Evolutionary conservation across 2,329 filamentous ascomycete genomes (phyloP), one percentile per base, ranked within the genome.

Genomic region (Venturia effusa): DNA sequence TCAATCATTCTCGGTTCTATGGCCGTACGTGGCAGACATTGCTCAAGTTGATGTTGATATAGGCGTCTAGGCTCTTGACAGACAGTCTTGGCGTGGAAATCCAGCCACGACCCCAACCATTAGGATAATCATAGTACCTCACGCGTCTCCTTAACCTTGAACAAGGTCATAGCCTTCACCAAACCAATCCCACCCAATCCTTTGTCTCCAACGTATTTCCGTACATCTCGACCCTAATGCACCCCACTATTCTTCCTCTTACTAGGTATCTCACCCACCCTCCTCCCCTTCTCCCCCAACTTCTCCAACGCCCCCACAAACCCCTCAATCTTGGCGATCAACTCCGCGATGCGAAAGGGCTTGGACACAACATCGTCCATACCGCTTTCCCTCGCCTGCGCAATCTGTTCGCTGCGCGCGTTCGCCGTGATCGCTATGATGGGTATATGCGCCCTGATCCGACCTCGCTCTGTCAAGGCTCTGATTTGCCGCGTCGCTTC

Each of bases 311-410:
- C 13, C 13, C 61, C 61, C n/a, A 63, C 41, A 40, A 63, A 63
- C n/a, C 24, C 60, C 15, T 66, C 63, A 57, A 74, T 69, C 66
- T 71, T 73, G 3, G 62, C 66, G 64, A 73, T 43, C 57, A 75
- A 64, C 34, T 74, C 72, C 22, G 69, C 68, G 11, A 74, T 69
- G 10, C 70, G 64, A 61, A 74, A 75, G 17, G 73, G 73, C 66
- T 74, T 75, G 11, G 66, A 68, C 34, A 75, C 32, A 55, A 41
- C 45, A 61, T 65, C 64, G 40, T 65, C 64, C 48, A 65, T 61
- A 19, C 64, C 64, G 19, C 61, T 45, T 32, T 65, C 62, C 22
- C 22, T 59, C 24, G 54, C 62, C 30, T 32, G 24, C 8, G 41
- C 30, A 27, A 65, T 41, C 54, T 65, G 64, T 32, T 65, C 64